Conservation (phyloP, 768 basidiomycete genomes). For the Leccinum imitatum region DNA sequence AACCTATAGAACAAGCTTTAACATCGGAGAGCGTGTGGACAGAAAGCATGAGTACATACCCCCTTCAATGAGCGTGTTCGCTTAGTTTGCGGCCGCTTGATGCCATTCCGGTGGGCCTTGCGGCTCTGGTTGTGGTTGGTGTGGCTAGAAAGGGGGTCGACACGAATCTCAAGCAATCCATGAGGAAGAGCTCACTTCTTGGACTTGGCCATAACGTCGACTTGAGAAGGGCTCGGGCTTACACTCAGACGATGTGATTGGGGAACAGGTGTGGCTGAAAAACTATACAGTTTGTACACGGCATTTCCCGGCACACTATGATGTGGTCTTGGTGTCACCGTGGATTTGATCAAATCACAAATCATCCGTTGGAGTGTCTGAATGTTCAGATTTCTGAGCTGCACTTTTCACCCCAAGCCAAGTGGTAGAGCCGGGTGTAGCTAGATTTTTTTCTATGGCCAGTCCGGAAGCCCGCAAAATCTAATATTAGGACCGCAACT, state of each 20-base stretch:
- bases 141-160: conserved; percentile 49
- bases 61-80: conserved; percentile 84
- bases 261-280: conserved; percentile 31
- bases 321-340: background rate
- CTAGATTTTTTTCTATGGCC: background rate
- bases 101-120: conserved; percentile 98
- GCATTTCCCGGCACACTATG: conserved; percentile 18
- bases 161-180: conserved; percentile 5
- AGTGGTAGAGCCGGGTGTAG: background rate
- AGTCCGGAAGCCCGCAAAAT: background rate
- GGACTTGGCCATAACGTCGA: conserved; percentile 85
- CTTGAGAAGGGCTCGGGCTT: conserved; percentile 7
- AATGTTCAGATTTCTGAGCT: background rate
- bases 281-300: conserved; percentile 32
- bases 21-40: background rate
- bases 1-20: conserved; percentile 46
- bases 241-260: background rate
- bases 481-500: background rate
- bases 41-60: conserved; percentile 53
- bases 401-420: background rate
- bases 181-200: conserved; percentile 70
- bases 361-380: background rate
- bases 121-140: conserved; percentile 95
- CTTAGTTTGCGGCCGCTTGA: conserved; percentile 76
- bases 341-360: background rate